Conservation (phyloP, 306 rosid species). For the Albizia julibrissin region DNA sequence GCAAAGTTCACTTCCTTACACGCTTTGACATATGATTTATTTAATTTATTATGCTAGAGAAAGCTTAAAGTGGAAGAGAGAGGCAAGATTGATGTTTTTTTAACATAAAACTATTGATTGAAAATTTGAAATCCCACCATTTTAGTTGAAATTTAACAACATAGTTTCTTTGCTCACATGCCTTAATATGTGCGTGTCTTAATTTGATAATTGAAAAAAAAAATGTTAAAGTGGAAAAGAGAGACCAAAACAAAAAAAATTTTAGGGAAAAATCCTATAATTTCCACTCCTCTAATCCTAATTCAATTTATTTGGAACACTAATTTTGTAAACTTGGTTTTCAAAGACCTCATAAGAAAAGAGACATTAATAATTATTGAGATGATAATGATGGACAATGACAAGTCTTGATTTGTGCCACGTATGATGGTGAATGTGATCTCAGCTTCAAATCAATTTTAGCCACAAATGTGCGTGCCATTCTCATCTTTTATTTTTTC, state of each 20-base stretch:
- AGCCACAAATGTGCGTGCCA: slow-evolving; percentile 30
- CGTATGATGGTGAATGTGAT: slow-evolving; percentile 10
- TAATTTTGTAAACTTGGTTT: background rate
- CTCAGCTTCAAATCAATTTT: slow-evolving; percentile 5
- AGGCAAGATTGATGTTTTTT: background rate
- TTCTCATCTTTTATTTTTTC: slow-evolving; percentile 5
- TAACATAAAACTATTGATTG: too few relatives aligned
- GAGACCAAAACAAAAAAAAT: background rate
- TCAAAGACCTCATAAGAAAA: background rate
- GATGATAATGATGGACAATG: background rate
- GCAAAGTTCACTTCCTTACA: background rate
- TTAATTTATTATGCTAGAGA: background rate
- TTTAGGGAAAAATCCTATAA: too few relatives aligned
- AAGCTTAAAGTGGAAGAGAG: slow-evolving; percentile 21
- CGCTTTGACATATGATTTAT: background rate
- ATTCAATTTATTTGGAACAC: background rate
- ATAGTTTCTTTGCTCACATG: too few relatives aligned
- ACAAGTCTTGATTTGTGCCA: background rate
- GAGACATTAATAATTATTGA: slow-evolving; percentile 22
- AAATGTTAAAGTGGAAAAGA: background rate
- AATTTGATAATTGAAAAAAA: too few relatives aligned
- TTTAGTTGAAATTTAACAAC: too few relatives aligned
- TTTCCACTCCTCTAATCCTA: background rate
- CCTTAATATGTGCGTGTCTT: too few relatives aligned
- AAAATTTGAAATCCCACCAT: too few relatives aligned